phyloP scores from a whole-genome alignment of 352 stramenopile species.

The Phytophthora cactorum region DNA sequence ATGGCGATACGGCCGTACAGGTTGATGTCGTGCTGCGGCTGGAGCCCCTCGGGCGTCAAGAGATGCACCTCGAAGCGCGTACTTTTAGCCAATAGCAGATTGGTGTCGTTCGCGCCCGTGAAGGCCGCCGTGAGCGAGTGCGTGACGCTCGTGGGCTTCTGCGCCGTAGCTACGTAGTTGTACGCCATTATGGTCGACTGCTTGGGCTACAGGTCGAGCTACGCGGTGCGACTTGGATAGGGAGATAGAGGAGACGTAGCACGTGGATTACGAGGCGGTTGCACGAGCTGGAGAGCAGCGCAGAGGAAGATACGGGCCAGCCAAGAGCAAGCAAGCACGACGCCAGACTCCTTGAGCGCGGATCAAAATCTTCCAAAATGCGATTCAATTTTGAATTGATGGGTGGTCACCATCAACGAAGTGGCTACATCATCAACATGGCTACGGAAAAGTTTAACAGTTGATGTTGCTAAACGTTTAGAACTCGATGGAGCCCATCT shows the following conservation, averaged over 20 bases:
- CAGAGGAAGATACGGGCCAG: not conserved
- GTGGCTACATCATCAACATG: constrained; percentile 4
- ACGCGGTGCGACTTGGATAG: constrained; percentile 1
- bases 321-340: not conserved
- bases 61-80: constrained; percentile 91
- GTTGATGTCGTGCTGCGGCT: constrained; percentile 86
- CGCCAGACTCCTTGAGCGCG: not conserved
- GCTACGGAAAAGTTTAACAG: not conserved
- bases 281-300: not conserved
- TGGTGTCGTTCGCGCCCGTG: constrained; percentile 86
- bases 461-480: constrained; percentile 5
- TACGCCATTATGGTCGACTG: constrained; percentile 61
- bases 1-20: constrained; percentile 90
- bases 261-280: not conserved
- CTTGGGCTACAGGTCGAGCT: constrained; percentile 5
- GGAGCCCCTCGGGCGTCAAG: constrained; percentile 85
- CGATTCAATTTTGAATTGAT: constrained; percentile 29
- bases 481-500: constrained; percentile 46
- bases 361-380: constrained; percentile 22
- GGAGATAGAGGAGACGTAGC: constrained; percentile 5
- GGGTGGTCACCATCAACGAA: not conserved
- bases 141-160: constrained; percentile 93
- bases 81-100: constrained; percentile 90
- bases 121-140: constrained; percentile 93
- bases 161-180: constrained; percentile 94